These are phyloP conservation scores for Neurospora sp. DNA, from an alignment of 495 filamentous ascomycete species.

Conservation along the genomic window DNA sequence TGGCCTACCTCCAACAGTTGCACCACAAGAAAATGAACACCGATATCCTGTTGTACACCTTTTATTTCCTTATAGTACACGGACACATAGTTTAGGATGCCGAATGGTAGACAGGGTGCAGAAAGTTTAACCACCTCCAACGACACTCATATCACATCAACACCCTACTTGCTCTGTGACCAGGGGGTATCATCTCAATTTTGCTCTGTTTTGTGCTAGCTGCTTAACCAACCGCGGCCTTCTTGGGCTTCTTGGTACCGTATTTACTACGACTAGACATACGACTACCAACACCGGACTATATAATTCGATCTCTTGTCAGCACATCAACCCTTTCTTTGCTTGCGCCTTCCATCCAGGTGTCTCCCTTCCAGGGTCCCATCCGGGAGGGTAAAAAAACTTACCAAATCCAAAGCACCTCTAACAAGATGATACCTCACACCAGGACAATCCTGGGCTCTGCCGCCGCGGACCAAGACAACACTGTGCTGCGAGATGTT, in stretches of 20 bases:
- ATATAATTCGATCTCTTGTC: conserved; percentile 1
- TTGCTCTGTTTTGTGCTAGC: neutral
- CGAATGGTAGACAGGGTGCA: neutral
- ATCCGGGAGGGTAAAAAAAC: conserved; percentile 12
- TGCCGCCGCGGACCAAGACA: conserved; percentile 81
- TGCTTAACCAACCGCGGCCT: conserved; percentile 36
- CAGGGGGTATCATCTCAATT: neutral
- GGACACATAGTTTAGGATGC: neutral
- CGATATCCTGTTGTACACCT: neutral
- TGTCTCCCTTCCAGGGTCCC: no score
- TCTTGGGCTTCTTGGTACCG: conserved; percentile 97
- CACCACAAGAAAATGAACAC: neutral
- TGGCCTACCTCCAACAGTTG: neutral
- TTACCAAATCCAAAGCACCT: conserved; percentile 87
- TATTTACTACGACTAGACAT: conserved; percentile 86
- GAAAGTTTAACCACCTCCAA: neutral
- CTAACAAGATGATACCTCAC: conserved; percentile 90
- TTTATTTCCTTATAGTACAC: neutral
- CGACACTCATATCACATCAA: neutral
- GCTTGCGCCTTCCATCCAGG: no score
- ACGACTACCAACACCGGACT: conserved; percentile 81
- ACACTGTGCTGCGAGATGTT: conserved; percentile 99
- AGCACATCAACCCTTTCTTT: conserved; percentile 1
- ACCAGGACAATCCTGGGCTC: conserved; percentile 95
- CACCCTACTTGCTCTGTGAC: neutral